Evolutionary conservation across 2,329 filamentous ascomycete genomes (phyloP).

Genomic region (Colletotrichum tropicicola): DNA sequence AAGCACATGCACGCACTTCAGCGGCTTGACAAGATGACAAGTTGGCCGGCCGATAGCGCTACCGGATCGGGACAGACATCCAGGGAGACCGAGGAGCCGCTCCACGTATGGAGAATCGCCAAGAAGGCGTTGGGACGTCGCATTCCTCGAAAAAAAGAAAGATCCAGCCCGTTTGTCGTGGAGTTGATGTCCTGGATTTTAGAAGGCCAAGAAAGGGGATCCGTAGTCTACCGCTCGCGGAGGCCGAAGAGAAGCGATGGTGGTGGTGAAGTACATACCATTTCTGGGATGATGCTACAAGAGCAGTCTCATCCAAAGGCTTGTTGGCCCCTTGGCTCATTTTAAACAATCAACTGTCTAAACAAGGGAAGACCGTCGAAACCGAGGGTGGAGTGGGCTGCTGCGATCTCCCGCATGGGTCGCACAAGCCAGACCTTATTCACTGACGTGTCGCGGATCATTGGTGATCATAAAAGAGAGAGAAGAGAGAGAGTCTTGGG

Average conservation of each 20-base stretch:
- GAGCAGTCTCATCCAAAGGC: conserved; percentile 19
- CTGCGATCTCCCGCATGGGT: conserved; percentile 27
- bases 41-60: not conserved
- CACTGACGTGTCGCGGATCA: conserved; percentile 20
- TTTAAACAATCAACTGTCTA: conserved; percentile 16
- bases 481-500: not conserved
- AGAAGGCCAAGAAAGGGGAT: not conserved
- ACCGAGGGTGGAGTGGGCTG: not conserved
- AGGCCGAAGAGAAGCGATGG: conserved; percentile 4
- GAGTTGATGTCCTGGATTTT: not conserved
- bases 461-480: not conserved
- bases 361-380: conserved; percentile 15
- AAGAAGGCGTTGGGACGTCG: not conserved
- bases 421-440: conserved; percentile 31
- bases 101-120: not conserved
- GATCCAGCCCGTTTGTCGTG: not conserved
- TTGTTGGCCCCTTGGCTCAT: conserved; percentile 14
- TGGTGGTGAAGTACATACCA: conserved; percentile 5
- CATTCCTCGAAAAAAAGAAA: not conserved
- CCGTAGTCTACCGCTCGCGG: not conserved
- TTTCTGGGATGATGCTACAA: conserved; percentile 28
- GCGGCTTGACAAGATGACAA: not conserved
- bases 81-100: not conserved
- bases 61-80: not conserved
- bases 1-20: not conserved